Evolutionary conservation across 2,329 filamentous ascomycete species (phyloP).

Genomic region (Xylaria sp.): DNA sequence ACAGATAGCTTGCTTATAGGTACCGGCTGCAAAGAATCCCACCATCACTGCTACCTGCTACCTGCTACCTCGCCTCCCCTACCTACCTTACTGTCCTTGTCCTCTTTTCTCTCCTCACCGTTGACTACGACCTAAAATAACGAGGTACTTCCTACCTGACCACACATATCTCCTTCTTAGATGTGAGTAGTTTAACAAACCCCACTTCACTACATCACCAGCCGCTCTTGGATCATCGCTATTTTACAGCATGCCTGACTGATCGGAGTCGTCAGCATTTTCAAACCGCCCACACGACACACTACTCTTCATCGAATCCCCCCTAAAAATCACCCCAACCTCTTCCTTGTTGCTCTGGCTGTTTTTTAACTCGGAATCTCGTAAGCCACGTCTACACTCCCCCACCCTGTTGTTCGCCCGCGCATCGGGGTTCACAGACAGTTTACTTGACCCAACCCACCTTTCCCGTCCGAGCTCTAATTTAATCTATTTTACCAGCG

Average conservation of each 20-base stretch:
- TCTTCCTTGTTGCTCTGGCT: slow-evolving; percentile 22
- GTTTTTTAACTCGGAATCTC: slow-evolving; percentile 14
- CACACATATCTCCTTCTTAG: slow-evolving; percentile 10
- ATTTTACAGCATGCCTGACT: slow-evolving; percentile 35
- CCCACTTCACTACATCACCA: slow-evolving; percentile 36
- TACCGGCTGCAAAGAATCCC: slow-evolving; percentile 30
- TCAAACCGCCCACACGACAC: slow-evolving; percentile 32
- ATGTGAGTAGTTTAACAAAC: slow-evolving; percentile 28
- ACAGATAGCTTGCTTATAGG: too few relatives aligned
- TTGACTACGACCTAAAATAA: slow-evolving; percentile 24
- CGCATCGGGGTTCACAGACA: slow-evolving; percentile 11
- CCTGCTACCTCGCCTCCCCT: neutral
- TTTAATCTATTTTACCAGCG: slow-evolving; percentile 23
- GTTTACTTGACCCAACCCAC: slow-evolving; percentile 15
- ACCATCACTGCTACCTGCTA: slow-evolving; percentile 19
- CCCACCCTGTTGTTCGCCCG: slow-evolving; percentile 8
- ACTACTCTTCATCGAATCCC: slow-evolving; percentile 27
- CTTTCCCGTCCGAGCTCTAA: slow-evolving; percentile 16
- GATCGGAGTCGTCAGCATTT: slow-evolving; percentile 33
- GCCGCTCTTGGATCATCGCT: slow-evolving; percentile 31
- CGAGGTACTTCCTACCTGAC: slow-evolving; percentile 17
- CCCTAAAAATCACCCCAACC: slow-evolving; percentile 15
- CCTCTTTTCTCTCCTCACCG: slow-evolving; percentile 11
- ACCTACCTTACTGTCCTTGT: slow-evolving; percentile 9
- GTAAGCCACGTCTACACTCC: slow-evolving; percentile 18